Base-by-base conservation (phyloP, 805 yeast species). In the Candida ascalaphidarum region DNA sequence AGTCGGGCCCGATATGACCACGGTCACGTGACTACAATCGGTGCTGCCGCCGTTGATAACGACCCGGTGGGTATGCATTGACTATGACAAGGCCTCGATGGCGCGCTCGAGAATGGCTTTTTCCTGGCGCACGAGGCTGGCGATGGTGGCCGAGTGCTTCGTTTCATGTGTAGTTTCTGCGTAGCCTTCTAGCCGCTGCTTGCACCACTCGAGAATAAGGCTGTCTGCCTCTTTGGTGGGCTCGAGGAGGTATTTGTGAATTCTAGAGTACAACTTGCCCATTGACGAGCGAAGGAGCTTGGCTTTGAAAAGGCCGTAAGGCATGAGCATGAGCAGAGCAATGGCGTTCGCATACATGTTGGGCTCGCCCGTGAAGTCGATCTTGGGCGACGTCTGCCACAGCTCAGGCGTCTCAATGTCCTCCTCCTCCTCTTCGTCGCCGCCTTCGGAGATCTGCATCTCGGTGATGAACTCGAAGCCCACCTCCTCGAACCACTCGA, bases 401-500 rank as follows among this genome's bases (percentile, higher is more conserved):
- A 59, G 42, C 24, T 61, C 61, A 2, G 56, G 55, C 5, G n/a
- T 21, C 10, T 38, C 44, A n/a, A 39, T 40, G 2, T 33, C 46
- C 8, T 37, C 36, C 15, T 39, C 38, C 9, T 35, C 28, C 4
- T 39, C 41, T 8, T 32, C 27, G 6, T 25, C 15, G 8, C 35
- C 29, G 14, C 24, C 30, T 26, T 31, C 36, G 14, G 31, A 28
- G 4, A 25, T 33, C 10, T 27, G 22, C 17, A 40, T 25, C n/a
- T 53, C 60, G 29, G 52, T 50, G 7, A 61, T 43, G 3, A 59
- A 25, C 11, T 52, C 61, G 36, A 61, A 66, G 4, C 75, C 75
- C 12, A 55, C 45, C 9, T 46, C 50, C 17, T 65, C 68, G 57
- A 71, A 67, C 77, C 76, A 75, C 11, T 54, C 52, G 12, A 71